Base-by-base conservation (phyloP, 257 asterid species). In the Capsicum rhomboideum region DNA sequence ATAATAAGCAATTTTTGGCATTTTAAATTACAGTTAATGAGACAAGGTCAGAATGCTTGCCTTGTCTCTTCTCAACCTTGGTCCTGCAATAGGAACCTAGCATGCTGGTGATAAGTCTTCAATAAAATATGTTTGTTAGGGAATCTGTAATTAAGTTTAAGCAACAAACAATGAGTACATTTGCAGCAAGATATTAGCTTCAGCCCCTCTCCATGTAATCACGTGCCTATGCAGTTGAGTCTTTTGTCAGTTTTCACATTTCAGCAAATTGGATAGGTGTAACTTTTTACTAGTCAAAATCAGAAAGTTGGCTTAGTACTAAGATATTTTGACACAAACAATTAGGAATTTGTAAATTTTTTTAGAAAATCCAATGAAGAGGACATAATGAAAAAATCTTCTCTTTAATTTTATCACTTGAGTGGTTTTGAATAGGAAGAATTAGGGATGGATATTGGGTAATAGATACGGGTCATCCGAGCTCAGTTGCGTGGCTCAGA, bases 151-250 rank as follows among this genome's bases (percentile, higher is more conserved):
- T 88, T 83, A 85, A 87, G 82, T 83, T 66, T 58, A 55, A 50
- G 29, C 55, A 18, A 83, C 82, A 40, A 83, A 80, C 66, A 82
- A 67, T 64, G 82, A 82, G 86, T 83, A 75, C 82, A 80, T 54
- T 85, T 85, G 88, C 88, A 85, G 88, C 87, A 81, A 75, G 69
- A 81, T 55, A 80, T 55, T 84, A 80, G 90, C 84, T 78, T 40
- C 83, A 26, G 34, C 53, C 54, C 26, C 14, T 74, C 75, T 46
- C 49, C 63, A 44, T 66, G 83, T 74, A 55, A 28, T 80, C 83
- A 80, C 83, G 75, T 80, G 83, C 75, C 75, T 80, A 42, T 4
- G 63, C 81, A 75, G 46, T 50, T 26, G 46, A 50, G 44, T 50
- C 26, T 50, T 75, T 50, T 75, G 81, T 50, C 46, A 75, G 56